These are phyloP conservation scores for Phytopythium oedochilum DNA, from an alignment of 352 stramenopile species.

Conservation along the genomic window DNA sequence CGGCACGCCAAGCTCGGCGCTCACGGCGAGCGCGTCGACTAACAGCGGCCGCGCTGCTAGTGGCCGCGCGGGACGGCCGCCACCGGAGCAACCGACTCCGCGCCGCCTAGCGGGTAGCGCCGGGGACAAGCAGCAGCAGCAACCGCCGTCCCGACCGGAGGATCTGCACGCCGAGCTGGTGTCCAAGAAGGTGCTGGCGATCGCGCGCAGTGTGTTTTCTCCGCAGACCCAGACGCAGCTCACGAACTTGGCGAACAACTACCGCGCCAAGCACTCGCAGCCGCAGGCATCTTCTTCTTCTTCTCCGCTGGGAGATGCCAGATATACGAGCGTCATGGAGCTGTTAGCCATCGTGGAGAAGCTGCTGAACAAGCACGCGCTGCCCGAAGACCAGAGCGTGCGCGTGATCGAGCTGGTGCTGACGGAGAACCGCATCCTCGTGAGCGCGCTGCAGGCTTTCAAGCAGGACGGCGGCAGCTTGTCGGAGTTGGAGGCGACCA, in stretches of 20 bases:
- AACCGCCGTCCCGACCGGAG: slow-evolving; percentile 3
- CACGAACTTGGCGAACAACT: slow-evolving; percentile 25
- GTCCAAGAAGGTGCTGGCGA: slow-evolving; percentile 44
- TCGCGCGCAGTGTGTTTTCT: slow-evolving; percentile 50
- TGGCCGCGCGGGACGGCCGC: background rate
- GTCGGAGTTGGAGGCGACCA: slow-evolving; percentile 44
- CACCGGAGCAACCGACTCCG: background rate
- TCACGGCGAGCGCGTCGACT: background rate
- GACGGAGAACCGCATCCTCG: slow-evolving; percentile 37
- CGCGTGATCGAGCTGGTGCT: slow-evolving; percentile 48
- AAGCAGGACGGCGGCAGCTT: slow-evolving; percentile 30
- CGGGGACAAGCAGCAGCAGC: background rate
- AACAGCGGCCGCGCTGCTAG: background rate
- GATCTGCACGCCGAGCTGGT: slow-evolving; percentile 40
- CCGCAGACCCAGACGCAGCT: slow-evolving; percentile 51
- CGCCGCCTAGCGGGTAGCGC: background rate
- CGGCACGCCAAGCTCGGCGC: background rate
- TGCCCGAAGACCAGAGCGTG: slow-evolving; percentile 47
- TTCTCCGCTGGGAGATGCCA: background rate
- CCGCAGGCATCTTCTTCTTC: background rate
- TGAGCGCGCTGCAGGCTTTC: slow-evolving; percentile 53
- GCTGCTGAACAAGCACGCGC: slow-evolving; percentile 52
- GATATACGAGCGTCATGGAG: slow-evolving; percentile 37
- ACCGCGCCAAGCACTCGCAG: slow-evolving; percentile 10
- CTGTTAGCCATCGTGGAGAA: slow-evolving; percentile 41